phyloP scores from a whole-genome alignment of 768 basidiomycete species.

The Tricholoma bakamatsutake region DNA sequence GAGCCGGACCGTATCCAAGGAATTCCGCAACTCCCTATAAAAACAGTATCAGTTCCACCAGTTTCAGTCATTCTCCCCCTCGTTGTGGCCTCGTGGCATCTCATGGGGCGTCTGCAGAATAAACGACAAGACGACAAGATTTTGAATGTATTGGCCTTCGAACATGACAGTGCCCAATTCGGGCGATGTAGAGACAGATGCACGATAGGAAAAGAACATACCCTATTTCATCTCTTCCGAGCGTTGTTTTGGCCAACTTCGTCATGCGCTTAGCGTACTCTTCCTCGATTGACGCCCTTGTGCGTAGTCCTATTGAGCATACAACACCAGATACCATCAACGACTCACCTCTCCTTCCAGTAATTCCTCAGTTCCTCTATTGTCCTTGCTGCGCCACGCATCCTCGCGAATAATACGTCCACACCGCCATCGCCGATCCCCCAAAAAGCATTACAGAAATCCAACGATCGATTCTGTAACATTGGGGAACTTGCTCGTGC shows the following conservation, averaged over 20 bases:
- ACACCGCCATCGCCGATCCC: constrained; percentile 81
- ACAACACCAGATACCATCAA: neutral
- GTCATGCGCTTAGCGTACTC: constrained; percentile 86
- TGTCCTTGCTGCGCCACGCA: constrained; percentile 80
- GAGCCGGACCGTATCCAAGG: constrained; percentile 69
- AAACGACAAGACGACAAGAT: neutral
- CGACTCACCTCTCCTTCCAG: constrained; percentile 88
- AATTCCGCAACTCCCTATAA: constrained; percentile 71
- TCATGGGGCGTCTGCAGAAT: neutral
- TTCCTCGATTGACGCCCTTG: constrained; percentile 85
- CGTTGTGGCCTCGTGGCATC: neutral
- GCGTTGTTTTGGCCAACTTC: constrained; percentile 66
- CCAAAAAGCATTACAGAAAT: constrained; percentile 99
- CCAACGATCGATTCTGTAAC: constrained; percentile 47
- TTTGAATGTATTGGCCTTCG: neutral
- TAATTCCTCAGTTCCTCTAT: constrained; percentile 84
- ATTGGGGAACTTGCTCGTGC: constrained; percentile 51
- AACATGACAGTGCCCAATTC: neutral
- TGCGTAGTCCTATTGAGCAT: constrained; percentile 4
- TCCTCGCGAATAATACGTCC: constrained; percentile 84
- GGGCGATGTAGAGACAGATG: neutral
- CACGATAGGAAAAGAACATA: constrained; percentile 29
- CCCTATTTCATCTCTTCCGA: constrained; percentile 95
- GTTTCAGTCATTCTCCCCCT: neutral
- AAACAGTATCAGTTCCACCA: constrained; percentile 16